A percentile compares a stretch with the other conserved stretches of the same genome.
Conservation (phyloP, 345 rosid species). For the Gossypium rotundifolium region DNA sequence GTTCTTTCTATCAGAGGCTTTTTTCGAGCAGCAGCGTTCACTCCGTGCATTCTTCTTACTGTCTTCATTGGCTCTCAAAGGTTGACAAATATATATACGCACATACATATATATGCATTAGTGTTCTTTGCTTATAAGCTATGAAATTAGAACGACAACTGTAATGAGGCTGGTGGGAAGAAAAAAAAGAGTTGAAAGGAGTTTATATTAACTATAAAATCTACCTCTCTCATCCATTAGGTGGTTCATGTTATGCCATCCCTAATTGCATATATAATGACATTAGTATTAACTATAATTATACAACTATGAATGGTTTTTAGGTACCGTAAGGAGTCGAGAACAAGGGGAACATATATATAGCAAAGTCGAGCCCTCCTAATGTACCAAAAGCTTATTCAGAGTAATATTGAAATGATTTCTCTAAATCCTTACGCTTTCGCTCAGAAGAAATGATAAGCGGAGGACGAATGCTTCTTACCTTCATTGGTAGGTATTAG, state of each 20-base stretch:
- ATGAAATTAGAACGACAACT: no score
- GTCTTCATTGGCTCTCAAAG: not conserved
- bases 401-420: conserved; percentile 22
- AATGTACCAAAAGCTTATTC: not conserved
- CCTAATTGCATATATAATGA: no score
- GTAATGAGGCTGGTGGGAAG: no score
- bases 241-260: no score
- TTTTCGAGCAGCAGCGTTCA: not conserved
- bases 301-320: not conserved
- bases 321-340: not conserved
- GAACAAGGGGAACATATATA: not conserved
- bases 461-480: conserved; percentile 17
- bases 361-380: not conserved
- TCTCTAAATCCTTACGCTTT: conserved; percentile 30
- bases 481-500: conserved; percentile 22
- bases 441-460: conserved; percentile 27
- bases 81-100: not conserved
- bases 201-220: no score
- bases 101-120: no score
- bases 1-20: not conserved
- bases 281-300: not conserved
- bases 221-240: no score
- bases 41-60: not conserved
- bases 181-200: no score
- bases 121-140: no score